A percentile compares a stretch with the other conserved stretches of the same genome.
Conservation (phyloP, 2,329 filamentous ascomycete species). For the Xylaria sp. region DNA sequence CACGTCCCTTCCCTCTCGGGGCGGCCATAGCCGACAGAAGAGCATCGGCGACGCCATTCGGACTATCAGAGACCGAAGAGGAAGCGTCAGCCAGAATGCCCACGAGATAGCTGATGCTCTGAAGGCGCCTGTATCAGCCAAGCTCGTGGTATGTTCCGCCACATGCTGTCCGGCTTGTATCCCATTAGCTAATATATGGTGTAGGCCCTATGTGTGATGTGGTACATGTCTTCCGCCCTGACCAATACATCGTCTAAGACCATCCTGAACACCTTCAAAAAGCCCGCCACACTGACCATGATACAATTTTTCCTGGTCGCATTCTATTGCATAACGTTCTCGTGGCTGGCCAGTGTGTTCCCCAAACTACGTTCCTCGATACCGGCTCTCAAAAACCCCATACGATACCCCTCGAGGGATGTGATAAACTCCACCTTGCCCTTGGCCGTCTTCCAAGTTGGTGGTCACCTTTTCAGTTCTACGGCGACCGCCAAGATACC, state of each 20-base stretch:
- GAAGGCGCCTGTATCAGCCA: slow-evolving; percentile 87
- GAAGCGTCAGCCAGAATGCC: slow-evolving; percentile 90
- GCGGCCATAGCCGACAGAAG: slow-evolving; percentile 69
- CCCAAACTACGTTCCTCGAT: slow-evolving; percentile 75
- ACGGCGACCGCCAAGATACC: slow-evolving; percentile 95
- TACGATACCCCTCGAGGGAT: slow-evolving; percentile 81
- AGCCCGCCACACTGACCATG: slow-evolving; percentile 89
- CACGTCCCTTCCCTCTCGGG: slow-evolving; percentile 43
- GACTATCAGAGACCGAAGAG: slow-evolving; percentile 81
- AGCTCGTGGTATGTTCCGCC: slow-evolving; percentile 75
- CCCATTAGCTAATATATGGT: slow-evolving; percentile 45
- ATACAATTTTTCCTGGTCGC: slow-evolving; percentile 95
- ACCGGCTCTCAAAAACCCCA: slow-evolving; percentile 83
- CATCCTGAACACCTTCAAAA: slow-evolving; percentile 90
- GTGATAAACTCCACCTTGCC: slow-evolving; percentile 90
- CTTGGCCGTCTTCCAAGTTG: slow-evolving; percentile 90
- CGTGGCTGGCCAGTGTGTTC: slow-evolving; percentile 78
- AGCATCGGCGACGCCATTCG: slow-evolving; percentile 89
- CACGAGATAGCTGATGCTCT: slow-evolving; percentile 93
- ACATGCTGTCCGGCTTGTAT: slow-evolving; percentile 37
- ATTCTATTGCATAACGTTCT: slow-evolving; percentile 82
- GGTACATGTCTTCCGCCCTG: slow-evolving; percentile 95
- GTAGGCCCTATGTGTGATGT: slow-evolving; percentile 85
- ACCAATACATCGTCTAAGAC: slow-evolving; percentile 99
- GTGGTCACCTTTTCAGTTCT: slow-evolving; percentile 91